phyloP scores from a whole-genome alignment of 192 early-diverging fungal genomes.

The Umbelopsis sp. region DNA sequence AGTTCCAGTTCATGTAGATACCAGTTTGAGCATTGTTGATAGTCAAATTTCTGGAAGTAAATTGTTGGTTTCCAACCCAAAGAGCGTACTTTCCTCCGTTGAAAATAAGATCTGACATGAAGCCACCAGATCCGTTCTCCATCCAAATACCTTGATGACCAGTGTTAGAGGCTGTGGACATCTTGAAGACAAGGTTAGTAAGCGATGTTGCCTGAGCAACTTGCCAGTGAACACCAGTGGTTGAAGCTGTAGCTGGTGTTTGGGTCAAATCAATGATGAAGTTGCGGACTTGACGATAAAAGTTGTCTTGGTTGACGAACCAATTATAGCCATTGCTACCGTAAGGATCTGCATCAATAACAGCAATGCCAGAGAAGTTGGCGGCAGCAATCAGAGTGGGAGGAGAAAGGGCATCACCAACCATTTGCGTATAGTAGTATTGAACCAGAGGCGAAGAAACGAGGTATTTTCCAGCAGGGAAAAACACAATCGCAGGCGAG shows the following conservation, averaged over 20 bases:
- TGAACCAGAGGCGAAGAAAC: slow-evolving; percentile 34
- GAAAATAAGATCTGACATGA: slow-evolving; percentile 46
- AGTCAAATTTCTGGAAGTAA: slow-evolving; percentile 38
- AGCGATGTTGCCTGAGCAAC: slow-evolving; percentile 49
- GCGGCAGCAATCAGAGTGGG: slow-evolving; percentile 42
- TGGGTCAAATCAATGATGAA: slow-evolving; percentile 45
- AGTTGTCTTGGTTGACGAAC: slow-evolving; percentile 48
- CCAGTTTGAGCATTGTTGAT: slow-evolving; percentile 43
- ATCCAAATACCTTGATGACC: slow-evolving; percentile 48
- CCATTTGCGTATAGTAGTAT: slow-evolving; percentile 48
- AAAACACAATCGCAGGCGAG: slow-evolving; percentile 45
- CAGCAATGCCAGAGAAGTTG: slow-evolving; percentile 41
- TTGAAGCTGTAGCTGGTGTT: slow-evolving; percentile 21
- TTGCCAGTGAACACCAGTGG: slow-evolving; percentile 48
- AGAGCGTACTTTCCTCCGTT: slow-evolving; percentile 46
- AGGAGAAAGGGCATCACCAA: slow-evolving; percentile 43
- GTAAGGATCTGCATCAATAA: slow-evolving; percentile 48
- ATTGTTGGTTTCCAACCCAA: slow-evolving; percentile 50
- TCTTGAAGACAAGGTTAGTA: slow-evolving; percentile 37
- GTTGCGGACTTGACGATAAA: slow-evolving; percentile 48
- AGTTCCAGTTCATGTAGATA: slow-evolving; percentile 48
- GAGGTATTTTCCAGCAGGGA: slow-evolving; percentile 47
- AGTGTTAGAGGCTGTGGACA: slow-evolving; percentile 31
- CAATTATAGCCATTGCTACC: slow-evolving; percentile 32
- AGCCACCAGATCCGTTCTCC: slow-evolving; percentile 54